Percentiles rank a stretch among this genome's conserved stretches.
Conservation (phyloP, 2,329 filamentous ascomycete genomes). For the Thermomyces lanuginosus region DNA sequence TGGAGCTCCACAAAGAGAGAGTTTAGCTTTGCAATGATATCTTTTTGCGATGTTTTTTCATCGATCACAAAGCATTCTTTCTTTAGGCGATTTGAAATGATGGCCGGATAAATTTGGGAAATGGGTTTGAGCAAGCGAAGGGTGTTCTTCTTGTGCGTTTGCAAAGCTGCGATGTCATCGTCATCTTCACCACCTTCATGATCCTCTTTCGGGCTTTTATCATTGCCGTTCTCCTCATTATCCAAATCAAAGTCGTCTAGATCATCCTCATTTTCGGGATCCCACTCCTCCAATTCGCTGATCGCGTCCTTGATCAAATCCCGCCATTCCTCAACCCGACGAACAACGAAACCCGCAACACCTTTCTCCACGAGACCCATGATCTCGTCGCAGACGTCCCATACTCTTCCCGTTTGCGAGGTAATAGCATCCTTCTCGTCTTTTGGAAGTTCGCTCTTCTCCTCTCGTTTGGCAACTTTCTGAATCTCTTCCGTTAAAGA, state of each 20-base stretch:
- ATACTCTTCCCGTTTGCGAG: slow-evolving; percentile 58
- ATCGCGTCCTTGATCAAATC: slow-evolving; percentile 68
- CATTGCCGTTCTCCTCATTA: slow-evolving; percentile 19
- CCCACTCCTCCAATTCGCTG: slow-evolving; percentile 77
- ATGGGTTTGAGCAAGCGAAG: slow-evolving; percentile 29
- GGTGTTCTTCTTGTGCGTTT: slow-evolving; percentile 25
- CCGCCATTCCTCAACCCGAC: slow-evolving; percentile 56
- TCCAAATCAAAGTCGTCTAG: slow-evolving; percentile 40
- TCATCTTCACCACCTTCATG: slow-evolving; percentile 8
- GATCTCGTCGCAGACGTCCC: slow-evolving; percentile 67
- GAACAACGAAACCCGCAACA: slow-evolving; percentile 51
- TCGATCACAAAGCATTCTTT: slow-evolving; percentile 12
- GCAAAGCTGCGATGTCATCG: slow-evolving; percentile 17
- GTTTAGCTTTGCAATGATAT: slow-evolving; percentile 21
- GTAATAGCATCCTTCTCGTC: slow-evolving; percentile 39
- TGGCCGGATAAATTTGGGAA: slow-evolving; percentile 28
- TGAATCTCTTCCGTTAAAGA: slow-evolving; percentile 45
- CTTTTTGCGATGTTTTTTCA: slow-evolving; percentile 5
- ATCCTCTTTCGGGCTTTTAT: slow-evolving; percentile 11
- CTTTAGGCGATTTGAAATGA: slow-evolving; percentile 26
- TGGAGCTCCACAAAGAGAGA: slow-evolving; percentile 18
- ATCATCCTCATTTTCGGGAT: slow-evolving; percentile 47
- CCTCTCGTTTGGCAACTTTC: slow-evolving; percentile 25
- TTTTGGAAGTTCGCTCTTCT: slow-evolving; percentile 14
- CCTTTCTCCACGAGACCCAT: slow-evolving; percentile 48